Conservation (phyloP, 441 rosid genomes). For the Bruguiera hainesii region DNA sequence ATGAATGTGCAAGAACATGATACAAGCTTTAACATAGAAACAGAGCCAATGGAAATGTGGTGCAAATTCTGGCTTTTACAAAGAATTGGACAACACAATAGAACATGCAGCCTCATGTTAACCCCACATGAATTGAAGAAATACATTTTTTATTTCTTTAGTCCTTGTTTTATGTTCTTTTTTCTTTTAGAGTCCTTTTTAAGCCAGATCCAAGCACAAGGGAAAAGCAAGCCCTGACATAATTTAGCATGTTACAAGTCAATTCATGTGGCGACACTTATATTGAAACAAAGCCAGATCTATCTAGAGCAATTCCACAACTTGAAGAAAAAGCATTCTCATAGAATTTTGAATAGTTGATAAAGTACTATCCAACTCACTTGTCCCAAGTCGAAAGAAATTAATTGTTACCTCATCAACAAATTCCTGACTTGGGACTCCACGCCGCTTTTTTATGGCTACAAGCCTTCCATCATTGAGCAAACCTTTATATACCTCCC, state of each 20-base stretch:
- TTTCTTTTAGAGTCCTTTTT: too few relatives aligned
- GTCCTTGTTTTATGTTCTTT: too few relatives aligned
- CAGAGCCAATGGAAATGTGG: too few relatives aligned
- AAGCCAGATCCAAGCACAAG: slow-evolving; percentile 17
- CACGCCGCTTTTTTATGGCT: slow-evolving; percentile 51
- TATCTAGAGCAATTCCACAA: background rate
- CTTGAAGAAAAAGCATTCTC: background rate
- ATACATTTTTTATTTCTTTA: too few relatives aligned
- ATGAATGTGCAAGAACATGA: too few relatives aligned
- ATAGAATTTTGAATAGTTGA: background rate
- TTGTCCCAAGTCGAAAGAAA: background rate
- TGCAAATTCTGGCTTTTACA: too few relatives aligned
- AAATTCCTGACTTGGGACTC: slow-evolving; percentile 44
- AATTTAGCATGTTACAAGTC: background rate
- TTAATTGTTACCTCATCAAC: slow-evolving; percentile 44
- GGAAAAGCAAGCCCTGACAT: slow-evolving; percentile 11
- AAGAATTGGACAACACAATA: too few relatives aligned
- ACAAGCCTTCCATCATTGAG: slow-evolving; percentile 57
- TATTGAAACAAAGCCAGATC: too few relatives aligned
- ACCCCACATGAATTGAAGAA: too few relatives aligned
- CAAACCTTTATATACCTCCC: slow-evolving; percentile 56
- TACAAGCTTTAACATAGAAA: too few relatives aligned
- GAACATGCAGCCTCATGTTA: too few relatives aligned
- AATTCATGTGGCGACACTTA: background rate
- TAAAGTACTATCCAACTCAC: background rate